Evolutionary conservation across 768 basidiomycete species (phyloP).

Genomic region (Zangia roseola): DNA sequence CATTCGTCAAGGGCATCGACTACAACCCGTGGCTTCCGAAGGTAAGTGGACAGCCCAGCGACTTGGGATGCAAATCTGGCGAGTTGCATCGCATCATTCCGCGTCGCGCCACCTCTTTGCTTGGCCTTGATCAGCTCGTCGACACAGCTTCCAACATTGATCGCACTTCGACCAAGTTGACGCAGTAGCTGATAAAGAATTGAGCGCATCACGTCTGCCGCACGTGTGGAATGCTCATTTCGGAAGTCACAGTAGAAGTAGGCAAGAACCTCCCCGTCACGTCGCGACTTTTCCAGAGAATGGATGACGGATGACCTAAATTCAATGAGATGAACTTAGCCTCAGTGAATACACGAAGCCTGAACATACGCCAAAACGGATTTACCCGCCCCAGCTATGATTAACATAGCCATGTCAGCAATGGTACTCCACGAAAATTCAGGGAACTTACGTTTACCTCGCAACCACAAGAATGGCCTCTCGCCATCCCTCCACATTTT

Average conservation of each 20-base stretch:
- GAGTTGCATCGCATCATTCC: not conserved
- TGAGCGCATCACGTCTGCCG: slow-evolving; percentile 4
- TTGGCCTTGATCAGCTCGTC: not conserved
- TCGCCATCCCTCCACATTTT: not conserved
- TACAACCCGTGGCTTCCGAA: not conserved
- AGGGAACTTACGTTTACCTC: slow-evolving; percentile 8
- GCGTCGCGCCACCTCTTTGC: not conserved
- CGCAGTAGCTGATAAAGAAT: no score
- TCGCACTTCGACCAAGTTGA: no score
- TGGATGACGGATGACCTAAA: no score
- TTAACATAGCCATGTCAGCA: no score
- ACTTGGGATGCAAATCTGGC: not conserved
- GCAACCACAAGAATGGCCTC: slow-evolving; percentile 2
- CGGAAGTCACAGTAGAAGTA: no score
- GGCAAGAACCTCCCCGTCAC: no score
- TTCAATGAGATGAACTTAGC: no score
- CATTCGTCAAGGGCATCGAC: slow-evolving; percentile 11
- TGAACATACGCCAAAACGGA: slow-evolving; percentile 10
- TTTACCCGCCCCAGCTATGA: slow-evolving; percentile 6
- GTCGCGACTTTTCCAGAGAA: no score
- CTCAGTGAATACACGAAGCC: no score
- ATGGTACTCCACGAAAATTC: no score
- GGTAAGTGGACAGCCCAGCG: not conserved
- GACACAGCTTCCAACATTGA: not conserved
- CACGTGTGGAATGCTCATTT: not conserved